A percentile compares a stretch with the other conserved stretches of the same genome.
phyloP scores from a whole-genome alignment of 495 filamentous ascomycete genomes.

The Aspergillus ostianus region DNA sequence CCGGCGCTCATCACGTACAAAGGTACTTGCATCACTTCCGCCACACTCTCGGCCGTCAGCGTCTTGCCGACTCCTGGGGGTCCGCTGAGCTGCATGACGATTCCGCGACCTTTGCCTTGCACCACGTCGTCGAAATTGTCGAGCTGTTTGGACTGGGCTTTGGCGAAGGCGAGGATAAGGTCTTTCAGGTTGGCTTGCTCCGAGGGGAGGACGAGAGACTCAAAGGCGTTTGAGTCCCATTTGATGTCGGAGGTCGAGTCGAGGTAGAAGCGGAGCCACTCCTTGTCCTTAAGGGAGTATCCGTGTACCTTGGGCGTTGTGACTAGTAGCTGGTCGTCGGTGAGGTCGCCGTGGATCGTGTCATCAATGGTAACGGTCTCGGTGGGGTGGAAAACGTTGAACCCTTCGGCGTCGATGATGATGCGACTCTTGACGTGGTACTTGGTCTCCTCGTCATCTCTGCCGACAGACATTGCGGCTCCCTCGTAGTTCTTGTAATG shows the following conservation, averaged over 20 bases:
- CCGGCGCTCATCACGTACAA: constrained; percentile 49
- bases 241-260: constrained; percentile 38
- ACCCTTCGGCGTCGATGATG: constrained; percentile 52
- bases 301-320: constrained; percentile 22
- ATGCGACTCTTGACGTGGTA: constrained; percentile 54
- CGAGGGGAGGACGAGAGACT: constrained; percentile 48
- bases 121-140: constrained; percentile 31
- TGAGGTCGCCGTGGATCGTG: constrained; percentile 5
- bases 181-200: constrained; percentile 28
- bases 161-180: constrained; percentile 31
- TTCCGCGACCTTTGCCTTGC: constrained; percentile 33
- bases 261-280: constrained; percentile 43
- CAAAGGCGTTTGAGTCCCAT: constrained; percentile 55
- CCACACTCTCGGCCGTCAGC: constrained; percentile 39
- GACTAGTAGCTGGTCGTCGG: constrained; percentile 20
- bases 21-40: constrained; percentile 30
- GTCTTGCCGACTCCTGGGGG: constrained; percentile 46
- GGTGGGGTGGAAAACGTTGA: constrained; percentile 36
- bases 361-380: constrained; percentile 21
- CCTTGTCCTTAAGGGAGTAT: constrained; percentile 35
- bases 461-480: constrained; percentile 30
- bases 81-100: constrained; percentile 42
- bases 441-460: constrained; percentile 31
- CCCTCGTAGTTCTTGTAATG: constrained; percentile 63
- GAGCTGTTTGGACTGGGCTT: constrained; percentile 26